phyloP scores from a whole-genome alignment of 2,329 filamentous ascomycete genomes.

The Nemania abortiva region DNA sequence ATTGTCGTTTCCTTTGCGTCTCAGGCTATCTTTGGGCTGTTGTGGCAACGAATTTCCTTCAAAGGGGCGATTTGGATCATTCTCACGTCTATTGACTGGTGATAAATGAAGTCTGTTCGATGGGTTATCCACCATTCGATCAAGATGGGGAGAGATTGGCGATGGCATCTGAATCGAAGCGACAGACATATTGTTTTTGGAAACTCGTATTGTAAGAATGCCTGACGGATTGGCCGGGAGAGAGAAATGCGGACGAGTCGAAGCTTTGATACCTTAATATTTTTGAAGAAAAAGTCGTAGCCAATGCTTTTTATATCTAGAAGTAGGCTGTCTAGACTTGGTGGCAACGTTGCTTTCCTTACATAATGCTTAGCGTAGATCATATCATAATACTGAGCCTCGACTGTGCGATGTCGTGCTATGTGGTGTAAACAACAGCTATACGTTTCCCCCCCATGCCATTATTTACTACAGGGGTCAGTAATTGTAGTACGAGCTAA shows the following conservation, averaged over 20 bases:
- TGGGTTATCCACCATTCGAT: slow-evolving; percentile 16
- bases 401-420: background rate
- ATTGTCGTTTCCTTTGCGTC: background rate
- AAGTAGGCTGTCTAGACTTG: background rate
- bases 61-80: background rate
- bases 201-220: background rate
- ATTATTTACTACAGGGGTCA: background rate
- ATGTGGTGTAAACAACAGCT: background rate
- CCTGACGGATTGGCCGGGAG: background rate
- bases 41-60: background rate
- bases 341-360: background rate
- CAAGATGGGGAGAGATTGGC: slow-evolving; percentile 23
- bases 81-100: background rate
- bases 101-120: slow-evolving; percentile 12
- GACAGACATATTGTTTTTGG: slow-evolving; percentile 14
- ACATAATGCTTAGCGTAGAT: background rate
- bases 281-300: background rate
- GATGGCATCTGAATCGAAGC: slow-evolving; percentile 24
- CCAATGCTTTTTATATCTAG: slow-evolving; percentile 3
- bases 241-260: background rate
- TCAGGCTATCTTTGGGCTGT: background rate
- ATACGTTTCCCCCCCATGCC: background rate
- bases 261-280: background rate
- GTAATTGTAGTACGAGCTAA: background rate
- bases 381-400: background rate